Conservation (phyloP, 441 rosid species). For the Mallotus japonicus region DNA sequence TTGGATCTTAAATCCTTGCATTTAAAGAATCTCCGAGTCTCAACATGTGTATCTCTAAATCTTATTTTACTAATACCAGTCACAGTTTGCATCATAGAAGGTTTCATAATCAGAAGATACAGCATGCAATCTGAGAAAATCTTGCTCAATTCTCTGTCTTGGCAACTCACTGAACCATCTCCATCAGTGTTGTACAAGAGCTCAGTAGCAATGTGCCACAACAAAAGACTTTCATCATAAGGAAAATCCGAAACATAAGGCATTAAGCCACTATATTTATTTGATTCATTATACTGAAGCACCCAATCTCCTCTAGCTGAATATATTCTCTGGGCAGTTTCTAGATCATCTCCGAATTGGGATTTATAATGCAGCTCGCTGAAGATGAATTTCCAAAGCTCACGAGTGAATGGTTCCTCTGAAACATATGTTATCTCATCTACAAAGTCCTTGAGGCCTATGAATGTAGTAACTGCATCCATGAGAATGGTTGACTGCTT, state of each 20-base stretch:
- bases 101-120: slow-evolving; percentile 54
- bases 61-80: slow-evolving; percentile 44
- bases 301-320: slow-evolving; percentile 52
- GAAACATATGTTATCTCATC: slow-evolving; percentile 35
- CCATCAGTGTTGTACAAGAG: slow-evolving; percentile 40
- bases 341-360: slow-evolving; percentile 36
- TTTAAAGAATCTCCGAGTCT: neutral
- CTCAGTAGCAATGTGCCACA: slow-evolving; percentile 72
- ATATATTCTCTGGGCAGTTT: slow-evolving; percentile 38
- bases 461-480: slow-evolving; percentile 5
- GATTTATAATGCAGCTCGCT: slow-evolving; percentile 39
- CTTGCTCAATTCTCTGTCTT: no score
- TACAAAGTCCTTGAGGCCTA: slow-evolving; percentile 39
- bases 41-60: neutral
- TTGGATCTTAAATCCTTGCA: slow-evolving; percentile 17
- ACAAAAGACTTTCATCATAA: slow-evolving; percentile 55
- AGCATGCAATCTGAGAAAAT: slow-evolving; percentile 58
- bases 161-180: no score
- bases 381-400: slow-evolving; percentile 51
- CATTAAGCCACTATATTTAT: slow-evolving; percentile 27
- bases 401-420: slow-evolving; percentile 35
- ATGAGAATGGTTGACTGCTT: neutral
- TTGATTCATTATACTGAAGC: slow-evolving; percentile 25
- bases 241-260: slow-evolving; percentile 33
- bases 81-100: slow-evolving; percentile 48